Evolutionary conservation across 176 grass and related monocot species (phyloP).

Genomic region (Aegilops speltoides): DNA sequence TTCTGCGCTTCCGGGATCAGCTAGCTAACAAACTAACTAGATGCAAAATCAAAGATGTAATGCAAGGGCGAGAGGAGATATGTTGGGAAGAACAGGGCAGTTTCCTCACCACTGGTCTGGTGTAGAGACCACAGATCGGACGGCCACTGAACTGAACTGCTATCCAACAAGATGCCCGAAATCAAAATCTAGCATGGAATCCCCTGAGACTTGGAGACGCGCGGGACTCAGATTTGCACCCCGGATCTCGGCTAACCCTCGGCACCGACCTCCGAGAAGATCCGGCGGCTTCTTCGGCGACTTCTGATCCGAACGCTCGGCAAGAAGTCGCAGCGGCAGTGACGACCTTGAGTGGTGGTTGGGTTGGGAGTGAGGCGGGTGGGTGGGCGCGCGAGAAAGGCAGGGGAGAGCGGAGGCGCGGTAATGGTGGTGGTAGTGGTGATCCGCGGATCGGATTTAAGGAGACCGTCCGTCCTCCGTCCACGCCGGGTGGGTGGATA

Average conservation of each 20-base stretch:
- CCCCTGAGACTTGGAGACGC: neutral
- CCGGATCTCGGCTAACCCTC: neutral
- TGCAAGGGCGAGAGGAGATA: neutral
- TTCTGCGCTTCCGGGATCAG: neutral
- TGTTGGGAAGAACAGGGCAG: neutral
- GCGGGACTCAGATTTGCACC: neutral
- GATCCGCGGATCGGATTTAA: constrained; percentile 1
- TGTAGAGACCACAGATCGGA: neutral
- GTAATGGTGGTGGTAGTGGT: neutral
- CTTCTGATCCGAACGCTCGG: neutral
- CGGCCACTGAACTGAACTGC: too few relatives aligned
- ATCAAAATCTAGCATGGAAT: neutral
- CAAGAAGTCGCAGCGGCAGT: neutral
- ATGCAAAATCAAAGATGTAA: neutral
- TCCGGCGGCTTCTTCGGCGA: neutral
- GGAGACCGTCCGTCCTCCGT: neutral
- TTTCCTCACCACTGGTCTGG: constrained; percentile 21
- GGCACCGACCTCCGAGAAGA: neutral
- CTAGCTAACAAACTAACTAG: neutral
- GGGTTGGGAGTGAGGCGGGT: neutral
- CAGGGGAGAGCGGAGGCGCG: neutral
- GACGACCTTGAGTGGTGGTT: neutral
- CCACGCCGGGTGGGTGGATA: neutral
- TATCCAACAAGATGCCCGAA: neutral
- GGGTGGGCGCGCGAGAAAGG: neutral